These are phyloP conservation scores for Oryza australiensis DNA, from an alignment of 176 grass and related monocot genomes.

Conservation along the genomic window DNA sequence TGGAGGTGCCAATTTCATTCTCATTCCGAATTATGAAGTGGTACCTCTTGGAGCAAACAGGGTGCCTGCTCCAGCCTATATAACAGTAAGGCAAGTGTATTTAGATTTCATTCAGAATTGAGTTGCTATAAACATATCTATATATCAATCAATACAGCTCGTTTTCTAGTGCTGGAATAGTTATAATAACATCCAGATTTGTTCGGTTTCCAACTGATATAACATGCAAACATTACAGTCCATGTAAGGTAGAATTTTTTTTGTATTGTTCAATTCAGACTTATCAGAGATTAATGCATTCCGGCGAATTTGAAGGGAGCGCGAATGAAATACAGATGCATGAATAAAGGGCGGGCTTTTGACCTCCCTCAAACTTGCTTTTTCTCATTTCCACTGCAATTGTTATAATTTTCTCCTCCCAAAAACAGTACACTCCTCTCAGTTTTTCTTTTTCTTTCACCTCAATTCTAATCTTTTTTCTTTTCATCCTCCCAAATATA, in stretches of 20 bases:
- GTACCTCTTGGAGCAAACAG: conserved; percentile 73
- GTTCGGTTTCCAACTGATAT: neutral
- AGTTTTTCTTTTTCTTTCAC: no score
- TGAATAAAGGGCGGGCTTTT: neutral
- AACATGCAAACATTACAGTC: no score
- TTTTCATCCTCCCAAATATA: no score
- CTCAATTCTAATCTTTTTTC: no score
- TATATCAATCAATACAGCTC: neutral
- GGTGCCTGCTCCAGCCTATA: conserved; percentile 77
- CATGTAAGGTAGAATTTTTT: no score
- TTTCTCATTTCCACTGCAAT: no score
- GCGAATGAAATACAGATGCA: no score
- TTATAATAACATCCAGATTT: neutral
- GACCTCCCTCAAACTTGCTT: neutral
- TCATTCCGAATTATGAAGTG: conserved; percentile 77
- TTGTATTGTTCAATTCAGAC: no score
- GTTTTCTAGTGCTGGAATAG: neutral
- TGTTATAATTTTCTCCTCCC: no score
- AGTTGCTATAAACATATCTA: neutral
- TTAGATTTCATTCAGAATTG: neutral
- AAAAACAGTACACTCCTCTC: no score
- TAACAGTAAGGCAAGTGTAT: conserved; percentile 15
- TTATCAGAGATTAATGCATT: no score
- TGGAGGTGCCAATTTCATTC: neutral
- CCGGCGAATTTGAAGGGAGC: no score